Evolutionary conservation across 306 rosid genomes (phyloP).

Genomic region (Quercus berberidifolia): DNA sequence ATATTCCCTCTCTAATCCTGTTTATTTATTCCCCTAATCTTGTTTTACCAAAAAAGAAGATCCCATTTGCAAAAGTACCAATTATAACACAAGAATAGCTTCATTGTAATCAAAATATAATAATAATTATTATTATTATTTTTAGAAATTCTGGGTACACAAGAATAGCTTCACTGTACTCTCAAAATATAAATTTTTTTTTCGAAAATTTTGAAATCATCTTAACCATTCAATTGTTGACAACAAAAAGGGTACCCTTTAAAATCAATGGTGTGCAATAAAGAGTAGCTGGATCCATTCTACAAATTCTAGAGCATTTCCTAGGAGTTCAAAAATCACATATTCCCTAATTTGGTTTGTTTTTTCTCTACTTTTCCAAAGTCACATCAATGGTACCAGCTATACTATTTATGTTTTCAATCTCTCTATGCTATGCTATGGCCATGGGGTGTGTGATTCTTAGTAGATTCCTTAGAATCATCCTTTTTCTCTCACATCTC

Average conservation of each 20-base stretch:
- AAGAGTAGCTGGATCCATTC: not conserved
- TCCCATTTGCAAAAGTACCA: not conserved
- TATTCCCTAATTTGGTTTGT: constrained; percentile 29
- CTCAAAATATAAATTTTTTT: not conserved
- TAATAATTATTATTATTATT: too few species aligned
- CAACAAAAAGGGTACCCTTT: not conserved
- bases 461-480: constrained; percentile 48
- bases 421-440: not conserved
- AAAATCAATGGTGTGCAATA: not conserved
- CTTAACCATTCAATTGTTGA: not conserved
- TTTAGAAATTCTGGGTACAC: not conserved
- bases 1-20: constrained; percentile 29
- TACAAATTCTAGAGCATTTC: not conserved
- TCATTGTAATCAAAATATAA: not conserved
- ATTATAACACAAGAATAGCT: not conserved
- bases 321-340: not conserved
- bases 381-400: not conserved
- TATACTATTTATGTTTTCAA: constrained; percentile 20
- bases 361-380: not conserved
- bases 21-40: constrained; percentile 10
- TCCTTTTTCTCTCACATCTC: constrained; percentile 18
- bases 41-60: not conserved
- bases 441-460: constrained; percentile 1
- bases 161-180: not conserved
- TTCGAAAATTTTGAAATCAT: not conserved